Conservation (phyloP, 495 filamentous ascomycete genomes). For the Niebla homalea region DNA sequence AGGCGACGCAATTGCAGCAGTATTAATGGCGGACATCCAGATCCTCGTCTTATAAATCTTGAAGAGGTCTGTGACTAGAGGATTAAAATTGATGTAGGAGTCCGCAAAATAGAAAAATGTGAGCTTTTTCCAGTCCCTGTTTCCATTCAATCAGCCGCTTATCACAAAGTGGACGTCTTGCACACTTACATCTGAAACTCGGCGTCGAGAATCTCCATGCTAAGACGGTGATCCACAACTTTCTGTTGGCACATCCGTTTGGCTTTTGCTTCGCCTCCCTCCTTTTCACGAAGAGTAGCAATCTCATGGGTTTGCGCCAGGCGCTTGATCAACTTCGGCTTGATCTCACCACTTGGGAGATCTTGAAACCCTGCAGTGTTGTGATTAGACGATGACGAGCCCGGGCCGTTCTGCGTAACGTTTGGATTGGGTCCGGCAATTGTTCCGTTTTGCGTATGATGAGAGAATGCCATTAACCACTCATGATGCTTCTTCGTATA, state of each 20-base stretch:
- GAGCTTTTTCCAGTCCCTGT: slow-evolving; percentile 95
- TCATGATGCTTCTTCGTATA: slow-evolving; percentile 88
- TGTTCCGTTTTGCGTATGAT: slow-evolving; percentile 48
- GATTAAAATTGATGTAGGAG: slow-evolving; percentile 97
- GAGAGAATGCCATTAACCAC: slow-evolving; percentile 95
- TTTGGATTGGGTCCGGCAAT: slow-evolving; percentile 34
- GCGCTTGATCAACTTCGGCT: slow-evolving; percentile 91
- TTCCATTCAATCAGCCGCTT: slow-evolving; percentile 6
- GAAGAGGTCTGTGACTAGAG: slow-evolving; percentile 90
- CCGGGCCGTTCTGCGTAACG: slow-evolving; percentile 51
- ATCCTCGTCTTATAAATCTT: slow-evolving; percentile 98
- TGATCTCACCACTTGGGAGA: slow-evolving; percentile 59
- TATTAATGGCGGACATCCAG: slow-evolving; percentile 99
- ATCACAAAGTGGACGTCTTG: not conserved
- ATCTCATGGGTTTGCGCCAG: slow-evolving; percentile 86
- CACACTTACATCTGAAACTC: slow-evolving; percentile 87
- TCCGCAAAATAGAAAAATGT: slow-evolving; percentile 99
- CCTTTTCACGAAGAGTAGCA: slow-evolving; percentile 74
- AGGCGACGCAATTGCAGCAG: slow-evolving; percentile 88
- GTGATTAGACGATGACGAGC: slow-evolving; percentile 55
- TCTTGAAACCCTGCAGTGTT: slow-evolving; percentile 59
- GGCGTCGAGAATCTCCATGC: slow-evolving; percentile 98
- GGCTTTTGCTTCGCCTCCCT: slow-evolving; percentile 94
- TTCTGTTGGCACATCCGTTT: slow-evolving; percentile 94
- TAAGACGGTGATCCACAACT: slow-evolving; percentile 81